Evolutionary conservation across 2,329 filamentous ascomycete genomes (phyloP).

Genomic region (Coniosporium tulheliwenetii): DNA sequence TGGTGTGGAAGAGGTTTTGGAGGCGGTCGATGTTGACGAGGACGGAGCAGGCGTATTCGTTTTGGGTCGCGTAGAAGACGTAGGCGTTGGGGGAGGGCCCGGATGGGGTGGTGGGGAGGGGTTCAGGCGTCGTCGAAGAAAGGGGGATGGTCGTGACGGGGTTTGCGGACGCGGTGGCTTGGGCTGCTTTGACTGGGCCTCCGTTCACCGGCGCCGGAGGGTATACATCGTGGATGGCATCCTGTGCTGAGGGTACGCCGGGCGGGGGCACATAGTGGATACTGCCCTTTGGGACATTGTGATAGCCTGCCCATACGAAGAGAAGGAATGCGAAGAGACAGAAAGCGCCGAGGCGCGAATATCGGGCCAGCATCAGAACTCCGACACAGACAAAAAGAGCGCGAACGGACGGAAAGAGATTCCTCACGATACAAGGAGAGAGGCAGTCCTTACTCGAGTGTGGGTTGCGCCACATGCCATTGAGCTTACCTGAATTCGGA

Average conservation of each 20-base stretch:
- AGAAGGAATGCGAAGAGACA: not conserved
- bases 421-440: not conserved
- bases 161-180: not conserved
- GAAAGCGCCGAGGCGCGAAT: not conserved
- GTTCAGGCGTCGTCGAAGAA: not conserved
- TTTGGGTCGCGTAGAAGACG: constrained; percentile 13
- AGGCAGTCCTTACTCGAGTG: not conserved
- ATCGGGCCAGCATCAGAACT: not conserved
- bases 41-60: constrained; percentile 13
- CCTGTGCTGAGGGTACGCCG: not conserved
- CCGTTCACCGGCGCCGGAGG: too few species aligned
- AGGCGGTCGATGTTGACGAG: constrained; percentile 14
- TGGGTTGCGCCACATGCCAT: not conserved
- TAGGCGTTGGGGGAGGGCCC: constrained; percentile 8
- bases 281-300: not conserved
- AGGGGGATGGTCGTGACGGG: not conserved
- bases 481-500: not conserved
- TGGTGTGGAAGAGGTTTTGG: constrained; percentile 5
- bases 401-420: not conserved
- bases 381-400: too few species aligned
- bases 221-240: too few species aligned
- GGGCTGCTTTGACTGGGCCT: not conserved
- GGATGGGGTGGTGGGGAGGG: not conserved
- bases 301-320: not conserved
- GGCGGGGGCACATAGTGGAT: not conserved